Conservation (phyloP, 139 green algal species). For the Chlamydomonas sp. region DNA sequence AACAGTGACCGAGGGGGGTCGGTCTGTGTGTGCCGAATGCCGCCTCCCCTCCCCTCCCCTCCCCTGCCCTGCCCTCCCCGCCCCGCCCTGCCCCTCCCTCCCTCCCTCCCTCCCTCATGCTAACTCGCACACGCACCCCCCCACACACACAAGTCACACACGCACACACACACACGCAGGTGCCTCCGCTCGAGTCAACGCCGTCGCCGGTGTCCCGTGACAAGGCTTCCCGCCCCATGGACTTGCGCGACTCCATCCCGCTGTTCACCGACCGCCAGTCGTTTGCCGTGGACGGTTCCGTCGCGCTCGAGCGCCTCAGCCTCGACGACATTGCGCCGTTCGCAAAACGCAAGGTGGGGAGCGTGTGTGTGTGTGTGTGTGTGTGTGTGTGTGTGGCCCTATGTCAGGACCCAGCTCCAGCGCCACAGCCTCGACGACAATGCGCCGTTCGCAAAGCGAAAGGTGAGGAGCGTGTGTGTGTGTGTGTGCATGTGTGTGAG, state of each 20-base stretch:
- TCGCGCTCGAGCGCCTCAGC: slow-evolving; percentile 6
- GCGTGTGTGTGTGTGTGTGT: too few relatives aligned
- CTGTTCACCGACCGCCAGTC: slow-evolving; percentile 7
- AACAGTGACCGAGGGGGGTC: too few relatives aligned
- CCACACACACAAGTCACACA: not conserved
- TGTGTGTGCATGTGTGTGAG: too few relatives aligned
- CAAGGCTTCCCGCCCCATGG: not conserved
- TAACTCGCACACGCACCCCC: not conserved
- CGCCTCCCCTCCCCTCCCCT: too few relatives aligned
- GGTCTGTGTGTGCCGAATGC: too few relatives aligned
- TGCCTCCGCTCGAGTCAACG: slow-evolving; percentile 6
- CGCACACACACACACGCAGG: not conserved
- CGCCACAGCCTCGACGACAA: slow-evolving; percentile 7
- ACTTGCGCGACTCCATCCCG: slow-evolving; percentile 11
- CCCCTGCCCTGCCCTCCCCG: too few relatives aligned
- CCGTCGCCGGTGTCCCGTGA: slow-evolving; percentile 2
- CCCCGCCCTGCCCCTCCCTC: too few relatives aligned
- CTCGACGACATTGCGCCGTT: slow-evolving; percentile 11
- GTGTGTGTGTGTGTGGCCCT: too few relatives aligned
- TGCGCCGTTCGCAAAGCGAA: slow-evolving; percentile 1
- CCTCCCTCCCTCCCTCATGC: not conserved
- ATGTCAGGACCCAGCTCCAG: too few relatives aligned
- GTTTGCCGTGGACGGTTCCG: not conserved
- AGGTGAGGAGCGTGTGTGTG: too few relatives aligned
- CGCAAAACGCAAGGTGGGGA: not conserved